Evolutionary conservation across 23 red algal genomes (phyloP), one percentile per base, ranked within the genome.

Genomic region (Agarophyton chilense): DNA sequence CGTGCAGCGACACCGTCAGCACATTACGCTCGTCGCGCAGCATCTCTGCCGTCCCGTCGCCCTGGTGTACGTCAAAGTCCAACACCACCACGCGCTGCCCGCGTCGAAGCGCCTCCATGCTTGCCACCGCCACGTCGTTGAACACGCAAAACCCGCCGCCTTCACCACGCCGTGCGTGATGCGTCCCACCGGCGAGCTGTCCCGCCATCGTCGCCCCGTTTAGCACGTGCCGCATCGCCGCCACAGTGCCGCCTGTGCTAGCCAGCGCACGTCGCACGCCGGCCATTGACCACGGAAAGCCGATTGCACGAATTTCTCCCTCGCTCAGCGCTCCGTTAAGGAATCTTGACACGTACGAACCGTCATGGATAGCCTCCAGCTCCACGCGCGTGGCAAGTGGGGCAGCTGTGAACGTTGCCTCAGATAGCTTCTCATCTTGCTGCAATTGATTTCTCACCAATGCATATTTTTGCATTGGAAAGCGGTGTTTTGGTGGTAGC

Each of bases 181-280:
- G 92, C 50, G 92, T 94, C 2, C 92, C 92, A 29, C 92, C 92
- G 22, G 92, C 92, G 35, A 94, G 45, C 8, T 94, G 92, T 17
- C 82, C 92, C 35, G 92, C 92, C 68, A 58, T 41, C 16, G 22
- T 34, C 14, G 67, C 50, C 11, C 43, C 68, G 43, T 53, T 52
- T 29, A 94, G 46, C 54, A 94, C 81, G 33, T 62, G 63, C 33
- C 65, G 70, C 72, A 78, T 68, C 29, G 81, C 81, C 24, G 92
- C 92, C 26, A 94, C 81, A 11, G 92, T 94, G 45, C 92, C 92
- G 49, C 92, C 92, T 4, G 74, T 87, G 57, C 81, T 87, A 7
- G 81, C 92, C 41, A 81, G 34, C 24, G 92, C 83, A 0, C 92
- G 67, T 41, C 77, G 64, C 72, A 87, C 92, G 1, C 54, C 82